Evolutionary conservation across 31 red algal genomes (phyloP).

Genomic region (Odonthalia washingtoniensis): DNA sequence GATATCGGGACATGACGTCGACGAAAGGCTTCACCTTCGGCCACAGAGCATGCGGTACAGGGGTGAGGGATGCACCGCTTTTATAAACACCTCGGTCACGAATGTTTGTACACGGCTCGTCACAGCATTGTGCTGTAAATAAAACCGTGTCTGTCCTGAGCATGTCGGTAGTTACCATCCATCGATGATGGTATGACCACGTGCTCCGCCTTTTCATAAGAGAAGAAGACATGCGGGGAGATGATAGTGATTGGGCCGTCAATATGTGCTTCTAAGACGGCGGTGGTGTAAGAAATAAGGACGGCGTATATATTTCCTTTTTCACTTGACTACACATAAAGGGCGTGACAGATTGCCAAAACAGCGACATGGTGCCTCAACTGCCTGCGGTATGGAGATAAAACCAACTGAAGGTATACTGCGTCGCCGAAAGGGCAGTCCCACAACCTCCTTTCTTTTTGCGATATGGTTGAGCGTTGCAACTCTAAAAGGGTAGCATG

Average conservation of each 20-base stretch:
- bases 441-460: not conserved
- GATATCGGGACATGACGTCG: slow-evolving; percentile 2
- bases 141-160: not conserved
- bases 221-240: not conserved
- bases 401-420: not conserved
- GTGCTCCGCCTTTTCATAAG: not conserved
- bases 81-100: not conserved
- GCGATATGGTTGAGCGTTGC: not conserved
- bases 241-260: not conserved
- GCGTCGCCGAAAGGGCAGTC: not conserved
- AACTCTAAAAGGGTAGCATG: not conserved
- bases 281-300: not conserved
- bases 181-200: not conserved
- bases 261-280: not conserved
- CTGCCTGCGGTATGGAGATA: not conserved
- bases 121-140: not conserved
- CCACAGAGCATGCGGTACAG: not conserved
- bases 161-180: no score
- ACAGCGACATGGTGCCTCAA: not conserved
- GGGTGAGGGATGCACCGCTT: not conserved
- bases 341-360: not conserved
- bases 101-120: not conserved
- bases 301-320: not conserved
- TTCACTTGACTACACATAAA: no score
- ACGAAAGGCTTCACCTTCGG: not conserved